Base-by-base conservation (phyloP, 192 early-diverging fungal genomes). In the Podila clonocystis region DNA sequence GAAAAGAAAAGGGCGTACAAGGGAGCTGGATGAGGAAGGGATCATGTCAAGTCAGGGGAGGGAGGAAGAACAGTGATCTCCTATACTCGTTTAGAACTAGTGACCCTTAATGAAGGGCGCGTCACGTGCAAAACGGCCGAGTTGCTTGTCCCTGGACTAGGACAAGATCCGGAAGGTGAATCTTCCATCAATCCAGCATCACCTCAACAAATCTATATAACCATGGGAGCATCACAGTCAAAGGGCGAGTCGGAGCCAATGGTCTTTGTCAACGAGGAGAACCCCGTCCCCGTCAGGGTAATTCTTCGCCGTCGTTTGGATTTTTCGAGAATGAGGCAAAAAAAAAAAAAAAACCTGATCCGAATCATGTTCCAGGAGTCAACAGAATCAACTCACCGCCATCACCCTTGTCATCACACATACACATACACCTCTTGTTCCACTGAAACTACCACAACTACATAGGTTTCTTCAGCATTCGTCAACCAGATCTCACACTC, bases 191-290 rank as follows among this genome's bases (percentile, higher is more conserved):
- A 45, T 45, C 41, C 41, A 45, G 41, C 41, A 45, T 45, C 41
- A 45, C 41, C 41, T 45, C 41, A 45, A 12, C 41, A n/a, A 55
- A 24, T 55, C 52, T 45, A 36, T 36, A 36, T 36, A 60, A 30
- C 41, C 48, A 80, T 80, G 77, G 70, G 77, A 80, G 63, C 77
- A 31, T 69, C 70, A 73, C 70, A 68, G 62, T 80, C 77, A 68
- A 80, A 80, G 62, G 70, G 64, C 63, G 70, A 79, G 34, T 20
- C 26, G 20, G 30, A 68, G 31, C 77, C 77, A 36, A 72, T 80
- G 77, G 77, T 80, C 63, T 80, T 80, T 73, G 77, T 80, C 62
- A 80, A 73, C 45, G 77, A 80, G 60, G 77, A 80, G 28, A 58
- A 72, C 50, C 50, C 76, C 29, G 71, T 80, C 34, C 77, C 77